Conservation (phyloP, 139 green algal species). For the Monoraphidium neglectum region DNA sequence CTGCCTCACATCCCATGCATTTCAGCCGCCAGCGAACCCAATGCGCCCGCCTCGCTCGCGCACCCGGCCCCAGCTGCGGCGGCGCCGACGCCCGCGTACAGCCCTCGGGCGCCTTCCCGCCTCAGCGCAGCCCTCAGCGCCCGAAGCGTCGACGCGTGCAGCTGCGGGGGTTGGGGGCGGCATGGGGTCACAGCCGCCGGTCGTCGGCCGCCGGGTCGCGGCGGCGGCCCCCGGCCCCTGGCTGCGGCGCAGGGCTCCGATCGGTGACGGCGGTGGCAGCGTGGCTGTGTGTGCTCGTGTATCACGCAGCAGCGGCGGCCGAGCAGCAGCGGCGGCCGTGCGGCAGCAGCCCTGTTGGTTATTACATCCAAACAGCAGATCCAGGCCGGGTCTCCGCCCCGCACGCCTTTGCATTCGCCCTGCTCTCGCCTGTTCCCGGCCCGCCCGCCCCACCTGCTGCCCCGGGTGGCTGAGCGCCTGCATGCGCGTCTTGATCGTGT, state of each 20-base stretch:
- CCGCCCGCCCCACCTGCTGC: conserved; percentile 54
- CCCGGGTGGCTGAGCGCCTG: conserved; percentile 91
- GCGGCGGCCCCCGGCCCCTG: too few species aligned
- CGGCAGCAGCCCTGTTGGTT: too few species aligned
- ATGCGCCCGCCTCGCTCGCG: neutral
- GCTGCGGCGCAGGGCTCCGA: too few species aligned
- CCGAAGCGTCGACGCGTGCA: conserved; percentile 58
- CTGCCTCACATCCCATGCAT: neutral
- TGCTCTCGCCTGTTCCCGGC: too few species aligned
- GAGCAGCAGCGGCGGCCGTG: too few species aligned
- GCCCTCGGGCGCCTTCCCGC: conserved; percentile 71
- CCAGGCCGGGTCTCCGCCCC: neutral
- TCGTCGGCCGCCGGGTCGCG: neutral
- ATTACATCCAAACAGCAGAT: too few species aligned
- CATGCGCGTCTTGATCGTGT: conserved; percentile 98
- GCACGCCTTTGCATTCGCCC: neutral
- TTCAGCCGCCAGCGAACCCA: too few species aligned
- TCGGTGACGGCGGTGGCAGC: too few species aligned
- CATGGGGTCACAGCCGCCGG: too few species aligned
- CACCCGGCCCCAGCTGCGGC: conserved; percentile 73
- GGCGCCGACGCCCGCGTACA: conserved; percentile 83
- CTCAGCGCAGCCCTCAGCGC: conserved; percentile 65
- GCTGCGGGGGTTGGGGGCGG: conserved; percentile 42
- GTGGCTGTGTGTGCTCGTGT: too few species aligned
- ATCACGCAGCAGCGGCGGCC: too few species aligned